Conservation (phyloP, 139 green algal genomes). For the Micromonas commoda region DNA sequence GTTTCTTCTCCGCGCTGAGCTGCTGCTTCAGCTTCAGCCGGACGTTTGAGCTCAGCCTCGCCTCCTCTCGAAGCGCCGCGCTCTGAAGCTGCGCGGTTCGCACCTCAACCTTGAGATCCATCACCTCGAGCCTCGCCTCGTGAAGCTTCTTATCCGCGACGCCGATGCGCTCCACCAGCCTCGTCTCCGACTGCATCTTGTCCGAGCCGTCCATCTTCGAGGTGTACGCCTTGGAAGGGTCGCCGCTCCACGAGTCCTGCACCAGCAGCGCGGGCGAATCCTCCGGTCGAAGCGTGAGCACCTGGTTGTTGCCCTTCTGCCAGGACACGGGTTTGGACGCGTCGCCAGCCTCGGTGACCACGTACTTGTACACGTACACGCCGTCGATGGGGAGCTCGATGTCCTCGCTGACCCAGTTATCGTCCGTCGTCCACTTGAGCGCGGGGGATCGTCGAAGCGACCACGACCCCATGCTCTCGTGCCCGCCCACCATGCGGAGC, state of each 20-base stretch:
- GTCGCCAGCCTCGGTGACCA: background rate
- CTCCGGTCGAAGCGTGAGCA: conserved; percentile 2
- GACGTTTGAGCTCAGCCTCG: conserved; percentile 17
- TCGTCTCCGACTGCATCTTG: background rate
- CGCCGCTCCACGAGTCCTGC: conserved; percentile 18
- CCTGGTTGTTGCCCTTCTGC: conserved; percentile 24
- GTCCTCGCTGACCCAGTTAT: conserved; percentile 17
- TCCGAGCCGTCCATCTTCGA: background rate
- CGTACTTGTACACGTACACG: conserved; percentile 27
- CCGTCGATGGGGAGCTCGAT: conserved; percentile 26
- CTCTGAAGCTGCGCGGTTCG: background rate
- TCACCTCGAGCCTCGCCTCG: background rate
- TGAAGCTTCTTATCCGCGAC: background rate
- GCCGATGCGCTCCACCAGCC: background rate
- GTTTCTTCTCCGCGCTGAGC: conserved; percentile 15
- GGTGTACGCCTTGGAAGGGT: background rate
- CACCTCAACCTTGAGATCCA: conserved; percentile 10
- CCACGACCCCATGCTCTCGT: conserved; percentile 19
- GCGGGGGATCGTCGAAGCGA: background rate
- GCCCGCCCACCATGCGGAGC: conserved; percentile 7
- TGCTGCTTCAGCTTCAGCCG: conserved; percentile 18
- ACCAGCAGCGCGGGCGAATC: conserved; percentile 10
- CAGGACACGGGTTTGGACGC: background rate
- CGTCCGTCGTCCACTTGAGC: conserved; percentile 7
- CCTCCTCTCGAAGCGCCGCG: conserved; percentile 21